Conservation (phyloP, 2,329 filamentous ascomycete genomes). For the Neurospora sp. region DNA sequence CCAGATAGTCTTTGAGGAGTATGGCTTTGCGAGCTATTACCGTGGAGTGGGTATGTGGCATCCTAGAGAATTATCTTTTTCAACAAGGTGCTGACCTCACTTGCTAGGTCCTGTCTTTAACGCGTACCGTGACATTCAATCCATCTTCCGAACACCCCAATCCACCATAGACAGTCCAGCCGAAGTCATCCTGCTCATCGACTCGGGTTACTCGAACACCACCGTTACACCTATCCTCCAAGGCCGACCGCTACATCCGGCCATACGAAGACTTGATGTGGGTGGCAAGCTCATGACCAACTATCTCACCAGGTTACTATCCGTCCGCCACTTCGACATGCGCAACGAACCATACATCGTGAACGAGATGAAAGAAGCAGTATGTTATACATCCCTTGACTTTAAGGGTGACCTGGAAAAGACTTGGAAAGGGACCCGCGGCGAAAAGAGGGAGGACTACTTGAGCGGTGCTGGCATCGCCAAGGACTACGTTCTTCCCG, state of each 20-base stretch:
- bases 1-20: conserved; percentile 96
- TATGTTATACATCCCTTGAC: conserved; percentile 72
- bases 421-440: conserved; percentile 69
- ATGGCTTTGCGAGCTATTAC: conserved; percentile 80
- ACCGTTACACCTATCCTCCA: conserved; percentile 79
- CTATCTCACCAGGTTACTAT: conserved; percentile 80
- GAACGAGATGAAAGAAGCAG: conserved; percentile 89
- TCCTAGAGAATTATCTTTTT: not conserved
- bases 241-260: conserved; percentile 70
- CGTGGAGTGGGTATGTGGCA: conserved; percentile 53
- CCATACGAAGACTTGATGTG: conserved; percentile 75
- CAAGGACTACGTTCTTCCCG: conserved; percentile 86
- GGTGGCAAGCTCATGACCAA: conserved; percentile 93
- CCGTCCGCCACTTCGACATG: conserved; percentile 89
- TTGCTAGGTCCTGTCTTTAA: conserved; percentile 60
- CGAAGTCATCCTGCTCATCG: conserved; percentile 79
- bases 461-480: conserved; percentile 52
- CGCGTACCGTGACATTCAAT: conserved; percentile 70
- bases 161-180: conserved; percentile 43
- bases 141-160: conserved; percentile 51
- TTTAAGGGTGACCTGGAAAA: conserved; percentile 71
- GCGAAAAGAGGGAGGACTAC: conserved; percentile 43
- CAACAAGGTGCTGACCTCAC: conserved; percentile 2
- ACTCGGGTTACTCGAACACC: conserved; percentile 88
- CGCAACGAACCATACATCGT: conserved; percentile 88